Base-by-base conservation (phyloP, 306 rosid species). In the Bauhinia variegata region DNA sequence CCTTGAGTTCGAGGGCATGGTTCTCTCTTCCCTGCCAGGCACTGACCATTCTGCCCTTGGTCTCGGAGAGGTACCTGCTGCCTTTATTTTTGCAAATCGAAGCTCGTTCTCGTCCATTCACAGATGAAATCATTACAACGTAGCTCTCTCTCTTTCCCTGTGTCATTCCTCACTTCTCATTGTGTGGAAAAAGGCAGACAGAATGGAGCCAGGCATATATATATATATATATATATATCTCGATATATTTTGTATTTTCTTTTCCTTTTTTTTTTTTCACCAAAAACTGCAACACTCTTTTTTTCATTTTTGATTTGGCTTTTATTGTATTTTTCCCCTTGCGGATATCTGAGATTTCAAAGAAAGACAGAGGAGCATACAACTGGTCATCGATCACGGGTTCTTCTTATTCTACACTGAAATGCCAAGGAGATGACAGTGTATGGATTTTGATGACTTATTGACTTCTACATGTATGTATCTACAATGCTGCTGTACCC, bases 171-270 rank as follows among this genome's bases (percentile, higher is more conserved):
- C 56, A 61, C 90, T 72, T 81, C 75, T 79, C 80, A n/a, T 70
- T 78, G 91, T 74, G 77, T 73, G 79, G 82, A 60, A 48, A 75
- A 86, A 72, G 89, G 89, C 92, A 87, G 79, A 84, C 92, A 87
- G 89, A 82, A 72, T 67, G 80, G 83, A 84, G 92, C 92, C 92
- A 87, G 89, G 92, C 92, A 87, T 60, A 17, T 51, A 59, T 65
- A 47, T 63, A 1, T 65, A 49, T 67, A 37, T 59, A 70, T 78
- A 49, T 53, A 58, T 59, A 41, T 61, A 19, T 59, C 48, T 36
- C 60, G 11, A 38, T 70, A 61, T 77, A 44, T 54, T 23, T 23
- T 23, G 28, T 23, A 1, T 23, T 23, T 23, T 23, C 28, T 23
- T 23, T 23, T 23, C 28, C 28, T 2, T 23, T 2, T 23, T 23